phyloP scores from a whole-genome alignment of 179 eudicot species.

The Vitellaria paradoxa region DNA sequence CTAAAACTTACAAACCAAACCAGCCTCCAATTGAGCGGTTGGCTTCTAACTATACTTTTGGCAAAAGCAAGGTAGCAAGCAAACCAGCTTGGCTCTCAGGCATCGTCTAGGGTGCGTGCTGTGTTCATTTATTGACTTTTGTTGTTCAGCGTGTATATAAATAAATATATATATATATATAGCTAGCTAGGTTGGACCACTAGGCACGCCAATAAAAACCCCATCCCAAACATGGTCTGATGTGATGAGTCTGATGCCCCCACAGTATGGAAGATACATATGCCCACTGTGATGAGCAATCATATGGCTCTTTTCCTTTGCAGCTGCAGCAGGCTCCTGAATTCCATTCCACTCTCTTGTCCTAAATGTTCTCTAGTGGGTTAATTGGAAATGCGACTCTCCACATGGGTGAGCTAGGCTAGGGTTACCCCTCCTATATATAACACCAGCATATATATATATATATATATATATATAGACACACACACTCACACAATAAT shows the following conservation, averaged over 20 bases:
- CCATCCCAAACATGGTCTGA: neutral
- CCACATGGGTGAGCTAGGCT: slow-evolving; percentile 7
- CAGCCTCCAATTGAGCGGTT: neutral
- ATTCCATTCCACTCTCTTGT: slow-evolving; percentile 3
- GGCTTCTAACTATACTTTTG: neutral
- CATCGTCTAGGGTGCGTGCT: too few species aligned
- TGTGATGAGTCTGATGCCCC: slow-evolving; percentile 1
- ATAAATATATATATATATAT: too few species aligned
- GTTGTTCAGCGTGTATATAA: too few species aligned
- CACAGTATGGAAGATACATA: too few species aligned
- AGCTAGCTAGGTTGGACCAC: neutral
- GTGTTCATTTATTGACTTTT: slow-evolving; percentile 7
- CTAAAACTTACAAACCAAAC: neutral
- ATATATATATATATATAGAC: too few species aligned
- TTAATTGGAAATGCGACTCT: neutral
- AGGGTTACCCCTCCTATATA: neutral
- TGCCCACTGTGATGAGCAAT: neutral
- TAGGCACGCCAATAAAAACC: neutral
- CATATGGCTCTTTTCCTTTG: neutral
- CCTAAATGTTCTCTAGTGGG: slow-evolving; percentile 10
- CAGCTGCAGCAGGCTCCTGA: neutral
- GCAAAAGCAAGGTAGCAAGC: too few species aligned
- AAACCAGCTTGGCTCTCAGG: too few species aligned
- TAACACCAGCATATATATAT: neutral
- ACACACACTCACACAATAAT: too few species aligned